Base-by-base conservation (phyloP, 2,329 filamentous ascomycete species). In the Nannizzia gypsea region DNA sequence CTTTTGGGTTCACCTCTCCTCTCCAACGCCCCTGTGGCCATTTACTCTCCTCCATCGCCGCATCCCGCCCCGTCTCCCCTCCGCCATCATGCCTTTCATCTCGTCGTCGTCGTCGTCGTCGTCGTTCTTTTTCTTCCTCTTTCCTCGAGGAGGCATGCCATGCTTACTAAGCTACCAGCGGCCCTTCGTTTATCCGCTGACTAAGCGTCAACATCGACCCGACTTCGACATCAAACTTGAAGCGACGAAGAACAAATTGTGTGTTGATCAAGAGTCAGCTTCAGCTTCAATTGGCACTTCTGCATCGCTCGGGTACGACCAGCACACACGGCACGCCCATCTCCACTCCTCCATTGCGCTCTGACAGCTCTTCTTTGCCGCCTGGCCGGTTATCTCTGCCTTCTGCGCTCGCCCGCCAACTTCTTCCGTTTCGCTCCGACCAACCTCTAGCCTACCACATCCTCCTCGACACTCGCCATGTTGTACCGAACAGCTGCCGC, bases 401-500 rank as follows among this genome's bases (percentile, higher is more conserved):
- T 52, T 11, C 17, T 15, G 9, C 42, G 42, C 42, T 44, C 6
- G 22, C 22, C 46, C 15, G 9, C 46, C 22, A 22, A 22, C 46
- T 26, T 31, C 22, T 34, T 26, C 50, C 50, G 50, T 6, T 26
- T 20, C 44, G 34, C 5, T 15, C 50, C 48, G 26, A 36, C 44
- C 48, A n/a, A 54, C 44, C 26, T 54, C 20, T 26, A 54, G 28
- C 50, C 50, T 34, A 36, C 31, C 68, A 67, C 67, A 63, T 64
- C 61, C 58, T 59, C 64, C n/a, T 36, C 9, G 31, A 36, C 31
- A 59, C 67, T 70, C 65, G 73, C 69, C 67, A 79, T 78, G 76
- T 66, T 78, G 58, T 74, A 71, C 70, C 74, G 77, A 69, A 73
- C 71, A 66, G 68, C 72, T 63, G 73, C 72, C 66, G 70, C 73